A percentile compares a stretch with the other conserved stretches of the same genome.
These are phyloP conservation scores for Phytophthora idaei DNA, from an alignment of 352 stramenopile genomes.

Conservation along the genomic window DNA sequence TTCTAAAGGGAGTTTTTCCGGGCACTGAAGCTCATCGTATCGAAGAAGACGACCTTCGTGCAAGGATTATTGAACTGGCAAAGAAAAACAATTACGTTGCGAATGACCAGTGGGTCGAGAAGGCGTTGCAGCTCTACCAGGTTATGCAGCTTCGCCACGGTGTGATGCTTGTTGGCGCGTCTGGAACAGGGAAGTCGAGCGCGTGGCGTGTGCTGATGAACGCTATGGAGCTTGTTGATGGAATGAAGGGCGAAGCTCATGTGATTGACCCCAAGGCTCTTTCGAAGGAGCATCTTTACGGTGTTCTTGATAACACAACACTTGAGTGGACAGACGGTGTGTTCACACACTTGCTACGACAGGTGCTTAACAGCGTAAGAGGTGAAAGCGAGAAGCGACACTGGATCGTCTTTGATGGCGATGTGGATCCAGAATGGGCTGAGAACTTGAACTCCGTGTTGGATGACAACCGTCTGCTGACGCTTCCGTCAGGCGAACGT, in stretches of 20 bases:
- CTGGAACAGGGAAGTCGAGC: slow-evolving; percentile 97
- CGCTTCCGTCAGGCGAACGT: slow-evolving; percentile 98
- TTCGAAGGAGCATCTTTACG: slow-evolving; percentile 98
- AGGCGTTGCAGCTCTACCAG: slow-evolving; percentile 99
- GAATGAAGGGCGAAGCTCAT: slow-evolving; percentile 96
- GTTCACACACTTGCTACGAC: slow-evolving; percentile 97
- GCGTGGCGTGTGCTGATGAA: slow-evolving; percentile 94
- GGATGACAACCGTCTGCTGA: slow-evolving; percentile 99
- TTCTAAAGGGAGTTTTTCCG: slow-evolving; percentile 98
- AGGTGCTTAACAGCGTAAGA: slow-evolving; percentile 97
- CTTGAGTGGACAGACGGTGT: slow-evolving; percentile 99
- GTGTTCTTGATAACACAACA: slow-evolving; percentile 98
- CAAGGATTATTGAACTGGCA: slow-evolving; percentile 93
- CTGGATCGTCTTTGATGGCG: slow-evolving; percentile 99
- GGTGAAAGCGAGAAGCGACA: slow-evolving; percentile 96
- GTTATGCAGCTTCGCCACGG: slow-evolving; percentile 97
- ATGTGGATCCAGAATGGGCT: slow-evolving; percentile 99
- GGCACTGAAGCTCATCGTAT: slow-evolving; percentile 85
- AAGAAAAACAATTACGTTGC: slow-evolving; percentile 88
- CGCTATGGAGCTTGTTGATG: slow-evolving; percentile 94
- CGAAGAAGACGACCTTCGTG: slow-evolving; percentile 89
- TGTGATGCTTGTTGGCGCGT: slow-evolving; percentile 99
- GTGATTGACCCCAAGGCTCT: slow-evolving; percentile 99
- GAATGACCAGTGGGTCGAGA: slow-evolving; percentile 96
- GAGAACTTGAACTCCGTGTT: slow-evolving; percentile 99